A percentile compares a stretch with the other conserved stretches of the same genome.
Evolutionary conservation across 2,329 filamentous ascomycete genomes (phyloP).

Genomic region (Teratosphaeria destructans): DNA sequence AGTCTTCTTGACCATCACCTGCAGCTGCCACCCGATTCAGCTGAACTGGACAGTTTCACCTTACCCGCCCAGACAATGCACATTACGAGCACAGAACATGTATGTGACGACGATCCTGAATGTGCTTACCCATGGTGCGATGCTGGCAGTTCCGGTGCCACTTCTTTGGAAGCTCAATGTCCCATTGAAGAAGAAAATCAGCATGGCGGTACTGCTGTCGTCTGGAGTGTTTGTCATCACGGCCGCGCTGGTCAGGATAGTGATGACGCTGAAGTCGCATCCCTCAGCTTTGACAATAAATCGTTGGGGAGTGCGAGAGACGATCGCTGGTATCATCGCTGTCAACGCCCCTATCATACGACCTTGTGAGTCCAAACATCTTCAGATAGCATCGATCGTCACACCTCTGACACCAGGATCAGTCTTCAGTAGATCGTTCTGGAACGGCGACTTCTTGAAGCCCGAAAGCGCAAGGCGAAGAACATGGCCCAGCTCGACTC

Average conservation of each 20-base stretch:
- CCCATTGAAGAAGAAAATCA: conserved; percentile 23
- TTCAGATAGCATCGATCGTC: not conserved
- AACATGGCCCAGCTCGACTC: not conserved
- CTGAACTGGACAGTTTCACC: conserved; percentile 23
- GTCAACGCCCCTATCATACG: conserved; percentile 17
- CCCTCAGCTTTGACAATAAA: conserved; percentile 27
- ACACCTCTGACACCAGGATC: not conserved
- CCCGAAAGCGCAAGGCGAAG: not conserved
- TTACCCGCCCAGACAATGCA: conserved; percentile 19
- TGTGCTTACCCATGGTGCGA: conserved; percentile 24
- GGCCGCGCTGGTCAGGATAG: conserved; percentile 25
- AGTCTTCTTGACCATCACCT: conserved; percentile 24
- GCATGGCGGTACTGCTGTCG: conserved; percentile 23
- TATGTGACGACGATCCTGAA: conserved; percentile 23
- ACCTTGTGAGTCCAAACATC: not conserved
- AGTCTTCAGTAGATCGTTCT: not conserved
- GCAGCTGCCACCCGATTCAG: conserved; percentile 19
- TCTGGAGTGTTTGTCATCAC: conserved; percentile 29
- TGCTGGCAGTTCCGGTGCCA: conserved; percentile 26
- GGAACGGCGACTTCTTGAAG: not conserved
- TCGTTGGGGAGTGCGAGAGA: conserved; percentile 30
- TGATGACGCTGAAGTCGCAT: conserved; percentile 20
- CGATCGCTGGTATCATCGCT: conserved; percentile 27
- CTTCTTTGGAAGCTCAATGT: conserved; percentile 26
- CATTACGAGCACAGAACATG: conserved; percentile 23